These are phyloP conservation scores for Sclerospora graminicola DNA, from an alignment of 352 stramenopile species.

Conservation along the genomic window DNA sequence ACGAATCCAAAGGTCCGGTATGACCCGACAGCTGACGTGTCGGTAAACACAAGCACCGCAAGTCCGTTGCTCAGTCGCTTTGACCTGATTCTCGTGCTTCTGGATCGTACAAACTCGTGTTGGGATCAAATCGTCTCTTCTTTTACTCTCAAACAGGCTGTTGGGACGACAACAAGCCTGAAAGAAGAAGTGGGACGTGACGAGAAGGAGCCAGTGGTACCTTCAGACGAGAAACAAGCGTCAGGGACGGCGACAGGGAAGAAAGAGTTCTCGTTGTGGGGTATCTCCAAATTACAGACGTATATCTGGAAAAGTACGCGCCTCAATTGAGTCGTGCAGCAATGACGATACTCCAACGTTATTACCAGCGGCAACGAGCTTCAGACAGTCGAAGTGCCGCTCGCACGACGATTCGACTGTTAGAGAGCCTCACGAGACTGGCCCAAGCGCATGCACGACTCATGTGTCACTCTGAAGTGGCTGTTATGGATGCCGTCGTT, in stretches of 20 bases:
- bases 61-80: slow-evolving; percentile 96
- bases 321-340: slow-evolving; percentile 73
- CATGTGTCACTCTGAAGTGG: slow-evolving; percentile 59
- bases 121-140: slow-evolving; percentile 92
- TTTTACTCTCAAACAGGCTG: slow-evolving; percentile 90
- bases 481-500: slow-evolving; percentile 65
- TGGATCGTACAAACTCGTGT: slow-evolving; percentile 80
- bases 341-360: slow-evolving; percentile 82
- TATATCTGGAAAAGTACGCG: slow-evolving; percentile 88
- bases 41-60: slow-evolving; percentile 92
- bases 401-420: slow-evolving; percentile 89
- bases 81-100: slow-evolving; percentile 93
- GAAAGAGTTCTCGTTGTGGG: slow-evolving; percentile 41
- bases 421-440: slow-evolving; percentile 92
- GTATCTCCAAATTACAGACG: slow-evolving; percentile 83
- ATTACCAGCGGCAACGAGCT: slow-evolving; percentile 82
- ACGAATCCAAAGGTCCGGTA: slow-evolving; percentile 90
- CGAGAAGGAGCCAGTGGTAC: slow-evolving; percentile 11
- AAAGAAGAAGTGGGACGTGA: slow-evolving; percentile 18
- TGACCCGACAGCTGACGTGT: slow-evolving; percentile 82
- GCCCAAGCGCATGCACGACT: slow-evolving; percentile 86
- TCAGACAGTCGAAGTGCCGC: slow-evolving; percentile 50
- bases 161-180: slow-evolving; percentile 17
- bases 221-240: slow-evolving; percentile 1
- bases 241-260: neutral